Evolutionary conservation across 805 yeast species (phyloP).

Genomic region (Saccharomyces mikatae): DNA sequence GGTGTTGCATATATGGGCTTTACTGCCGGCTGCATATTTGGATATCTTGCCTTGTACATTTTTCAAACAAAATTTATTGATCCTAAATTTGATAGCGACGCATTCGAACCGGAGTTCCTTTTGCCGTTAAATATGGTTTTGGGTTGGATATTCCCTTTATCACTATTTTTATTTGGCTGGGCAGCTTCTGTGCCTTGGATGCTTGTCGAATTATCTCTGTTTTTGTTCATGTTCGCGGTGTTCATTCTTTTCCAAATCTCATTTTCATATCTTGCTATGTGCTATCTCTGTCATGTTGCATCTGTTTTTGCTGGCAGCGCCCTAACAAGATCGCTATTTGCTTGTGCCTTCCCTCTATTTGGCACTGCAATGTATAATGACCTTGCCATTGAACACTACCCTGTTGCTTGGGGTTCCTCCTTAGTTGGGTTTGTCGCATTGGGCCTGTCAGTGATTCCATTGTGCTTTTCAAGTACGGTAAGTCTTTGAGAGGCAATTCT

Average conservation of each 20-base stretch:
- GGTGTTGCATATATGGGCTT: conserved; percentile 39
- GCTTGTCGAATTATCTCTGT: conserved; percentile 35
- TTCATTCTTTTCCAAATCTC: conserved; percentile 40
- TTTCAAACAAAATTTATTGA: conserved; percentile 18
- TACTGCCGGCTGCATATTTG: conserved; percentile 35
- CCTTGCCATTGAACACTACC: conserved; percentile 37
- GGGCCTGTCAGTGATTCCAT: conserved; percentile 38
- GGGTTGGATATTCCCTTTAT: conserved; percentile 32
- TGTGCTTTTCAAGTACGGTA: conserved; percentile 35
- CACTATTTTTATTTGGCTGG: conserved; percentile 40
- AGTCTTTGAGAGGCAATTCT: conserved; percentile 35
- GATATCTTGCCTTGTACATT: conserved; percentile 22
- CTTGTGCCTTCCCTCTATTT: conserved; percentile 51
- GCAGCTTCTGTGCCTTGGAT: conserved; percentile 38
- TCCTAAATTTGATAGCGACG: conserved; percentile 14
- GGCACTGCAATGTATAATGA: conserved; percentile 46
- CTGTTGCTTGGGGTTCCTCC: conserved; percentile 48
- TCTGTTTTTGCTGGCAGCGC: conserved; percentile 47
- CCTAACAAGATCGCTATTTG: conserved; percentile 38
- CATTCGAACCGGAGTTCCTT: conserved; percentile 32
- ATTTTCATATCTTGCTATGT: conserved; percentile 37
- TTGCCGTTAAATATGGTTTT: conserved; percentile 33
- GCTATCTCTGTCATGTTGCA: conserved; percentile 39
- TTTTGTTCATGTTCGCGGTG: conserved; percentile 30
- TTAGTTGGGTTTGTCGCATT: conserved; percentile 35